Base-by-base conservation (phyloP, 805 yeast species). In the Wickerhamiella hasegawae region DNA sequence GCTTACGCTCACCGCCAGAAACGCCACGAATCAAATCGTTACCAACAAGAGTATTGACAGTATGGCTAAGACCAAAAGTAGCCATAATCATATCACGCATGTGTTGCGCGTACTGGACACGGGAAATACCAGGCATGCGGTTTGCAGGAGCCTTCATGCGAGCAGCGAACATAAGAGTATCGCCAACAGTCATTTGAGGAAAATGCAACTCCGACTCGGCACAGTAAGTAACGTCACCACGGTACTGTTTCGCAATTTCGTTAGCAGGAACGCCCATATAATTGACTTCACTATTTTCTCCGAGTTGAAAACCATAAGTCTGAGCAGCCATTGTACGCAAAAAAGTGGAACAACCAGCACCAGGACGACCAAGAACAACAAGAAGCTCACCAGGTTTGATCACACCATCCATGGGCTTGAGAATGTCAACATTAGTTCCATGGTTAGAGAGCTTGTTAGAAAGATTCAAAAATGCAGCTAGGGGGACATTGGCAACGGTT, bases 1-100 rank as follows among this genome's bases (percentile, higher is more conserved):
- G 69, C 55, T 78, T 78, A 45, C 90, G 62, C 57, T 80, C 90
- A 63, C 90, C 90, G 48, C 92, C 85, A 35, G 87, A 74, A 28
- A 76, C 79, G 59, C 83, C 80, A 52, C 81, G 65, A 18, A 76
- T 65, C 30, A 66, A 60, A 41, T 71, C 77, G 47, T 65, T 65
- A 40, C 78, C 78, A 25, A 71, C 77, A 43, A 67, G 69, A 18
- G 77, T 71, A 49, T 68, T 58, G 40, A 62, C 59, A 4, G 80
- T 70, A 51, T 71, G 79, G 5, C 65, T 56, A 27, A 76, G 58
- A 37, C 79, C 81, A 47, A 69, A 73, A 24, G 63, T 60, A 6
- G 73, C 69, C 35, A 66, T 63, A 39, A 63, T 55, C 10, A 71
- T 45, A 39, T 71, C 70, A 36, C 66, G 62, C 53, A 45, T 58